Evolutionary conservation across 495 filamentous ascomycete species (phyloP).

Genomic region (Pyrenopolyporus hunteri): DNA sequence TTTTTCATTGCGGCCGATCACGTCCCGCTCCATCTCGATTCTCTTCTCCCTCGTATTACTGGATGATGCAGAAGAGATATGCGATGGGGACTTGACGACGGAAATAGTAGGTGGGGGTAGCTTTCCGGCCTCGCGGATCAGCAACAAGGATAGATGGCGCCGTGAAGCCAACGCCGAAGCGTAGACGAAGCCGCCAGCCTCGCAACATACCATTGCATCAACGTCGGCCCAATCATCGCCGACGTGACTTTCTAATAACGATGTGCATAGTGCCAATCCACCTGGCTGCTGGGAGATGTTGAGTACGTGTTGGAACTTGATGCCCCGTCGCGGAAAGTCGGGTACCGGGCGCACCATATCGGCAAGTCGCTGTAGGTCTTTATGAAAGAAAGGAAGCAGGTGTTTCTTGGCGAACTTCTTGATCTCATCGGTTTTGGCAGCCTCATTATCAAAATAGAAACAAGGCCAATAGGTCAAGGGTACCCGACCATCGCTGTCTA

Average conservation of each 20-base stretch:
- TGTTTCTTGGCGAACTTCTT: constrained; percentile 51
- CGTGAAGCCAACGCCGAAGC: constrained; percentile 59
- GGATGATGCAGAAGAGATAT: constrained; percentile 60
- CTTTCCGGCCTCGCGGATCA: constrained; percentile 65
- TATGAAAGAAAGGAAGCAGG: constrained; percentile 59
- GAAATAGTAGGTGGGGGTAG: constrained; percentile 64
- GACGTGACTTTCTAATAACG: constrained; percentile 58
- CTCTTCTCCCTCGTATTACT: constrained; percentile 43
- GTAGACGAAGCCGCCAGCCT: constrained; percentile 65
- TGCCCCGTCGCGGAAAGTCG: constrained; percentile 58
- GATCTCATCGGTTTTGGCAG: constrained; percentile 46
- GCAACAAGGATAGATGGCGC: constrained; percentile 54
- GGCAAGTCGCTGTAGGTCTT: constrained; percentile 57
- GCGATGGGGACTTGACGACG: constrained; percentile 55
- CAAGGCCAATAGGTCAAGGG: constrained; percentile 49
- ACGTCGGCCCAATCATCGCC: constrained; percentile 57
- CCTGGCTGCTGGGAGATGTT: constrained; percentile 60
- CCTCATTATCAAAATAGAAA: constrained; percentile 61
- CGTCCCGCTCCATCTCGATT: constrained; percentile 60
- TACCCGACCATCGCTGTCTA: constrained; percentile 25
- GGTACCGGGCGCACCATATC: constrained; percentile 58
- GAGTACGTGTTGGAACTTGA: constrained; percentile 66
- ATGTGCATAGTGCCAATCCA: constrained; percentile 61
- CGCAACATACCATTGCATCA: constrained; percentile 57
- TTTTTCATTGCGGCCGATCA: constrained; percentile 51